Base-by-base conservation (phyloP, 2,329 filamentous ascomycete species). In the Mycosphaerella arachidis region DNA sequence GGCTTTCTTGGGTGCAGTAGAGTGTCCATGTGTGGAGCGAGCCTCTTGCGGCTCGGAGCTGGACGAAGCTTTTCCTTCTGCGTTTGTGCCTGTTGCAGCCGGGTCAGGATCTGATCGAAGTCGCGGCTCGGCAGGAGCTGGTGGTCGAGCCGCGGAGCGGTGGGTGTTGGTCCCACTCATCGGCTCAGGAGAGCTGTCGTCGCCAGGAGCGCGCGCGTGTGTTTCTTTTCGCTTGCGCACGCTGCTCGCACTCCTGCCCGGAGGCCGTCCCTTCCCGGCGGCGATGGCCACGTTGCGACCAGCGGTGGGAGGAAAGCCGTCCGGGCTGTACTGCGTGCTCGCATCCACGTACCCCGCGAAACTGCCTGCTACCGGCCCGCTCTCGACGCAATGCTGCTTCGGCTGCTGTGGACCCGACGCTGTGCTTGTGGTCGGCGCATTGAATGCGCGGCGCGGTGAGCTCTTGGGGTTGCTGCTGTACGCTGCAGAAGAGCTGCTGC, bases 251-350 rank as follows among this genome's bases (percentile, higher is more conserved):
- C 62, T 59, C 52, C 60, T 50, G 45, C 56, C 61, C 53, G 56
- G 58, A 57, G 62, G 62, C 58, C 40, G 37, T 46, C 35, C 56
- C 52, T 62, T 61, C 45, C 60, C 59, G 56, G 56, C 64, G 45
- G 55, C 58, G 52, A 61, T 59, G 57, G 66, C 59, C 56, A 68
- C 56, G 51, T 64, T 63, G 60, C 48, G 62, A 51, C 60, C 63
- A 53, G 71, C 75, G 56, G 79, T 79, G 61, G 79, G 75, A 64
- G 80, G 75, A 56, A 71, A 75, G 60, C 75, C 76, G 58, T 78
- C 75, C 48, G 80, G 81, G 48, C 80, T 81, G 70, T 83, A 84
- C 70, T 84, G 82, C 37, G 82, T 84, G 60, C 74, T 77, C 35
- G 76, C 76, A 75, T 84, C 79, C 59, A 76, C 75, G 72, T 71